phyloP scores from a whole-genome alignment of 2,329 filamentous ascomycete species.

The Exophiala sp. region DNA sequence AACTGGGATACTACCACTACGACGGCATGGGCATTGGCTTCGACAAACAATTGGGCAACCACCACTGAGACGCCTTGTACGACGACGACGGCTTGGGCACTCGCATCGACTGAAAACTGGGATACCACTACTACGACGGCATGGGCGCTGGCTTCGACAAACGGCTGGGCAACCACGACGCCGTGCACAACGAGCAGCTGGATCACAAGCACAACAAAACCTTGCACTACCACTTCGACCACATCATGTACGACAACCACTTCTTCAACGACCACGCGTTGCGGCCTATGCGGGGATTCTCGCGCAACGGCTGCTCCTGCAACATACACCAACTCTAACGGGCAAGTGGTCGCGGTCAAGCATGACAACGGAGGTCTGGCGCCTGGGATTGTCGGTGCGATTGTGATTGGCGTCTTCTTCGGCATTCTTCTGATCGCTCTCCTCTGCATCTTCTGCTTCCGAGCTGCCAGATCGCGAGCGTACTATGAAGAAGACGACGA shows the following conservation, averaged over 20 bases:
- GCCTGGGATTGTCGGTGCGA: conserved; percentile 18
- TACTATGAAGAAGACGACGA: conserved; percentile 9
- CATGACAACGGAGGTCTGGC: conserved; percentile 15
- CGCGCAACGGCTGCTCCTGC: too few relatives aligned
- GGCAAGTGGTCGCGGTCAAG: conserved; percentile 8
- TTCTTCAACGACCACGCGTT: not conserved
- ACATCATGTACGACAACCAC: conserved; percentile 5
- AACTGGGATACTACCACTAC: not conserved
- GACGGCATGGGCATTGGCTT: not conserved
- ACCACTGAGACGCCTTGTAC: not conserved
- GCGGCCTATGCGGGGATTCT: too few relatives aligned
- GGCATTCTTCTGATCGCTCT: conserved; percentile 19
- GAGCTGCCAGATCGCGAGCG: not conserved
- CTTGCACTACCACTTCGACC: not conserved
- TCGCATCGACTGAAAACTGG: not conserved
- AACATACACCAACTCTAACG: too few relatives aligned
- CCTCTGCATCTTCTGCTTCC: conserved; percentile 19
- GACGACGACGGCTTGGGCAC: not conserved
- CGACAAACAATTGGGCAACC: not conserved
- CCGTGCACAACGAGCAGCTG: not conserved
- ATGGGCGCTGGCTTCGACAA: not conserved
- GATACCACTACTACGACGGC: not conserved
- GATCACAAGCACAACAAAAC: conserved; percentile 8
- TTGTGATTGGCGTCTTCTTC: conserved; percentile 23
- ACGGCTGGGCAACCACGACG: conserved; percentile 2